Evolutionary conservation across 1,284 basidiomycete species (phyloP), one percentile per base, ranked within the genome.

Genomic region (Ustilago bromivora): DNA sequence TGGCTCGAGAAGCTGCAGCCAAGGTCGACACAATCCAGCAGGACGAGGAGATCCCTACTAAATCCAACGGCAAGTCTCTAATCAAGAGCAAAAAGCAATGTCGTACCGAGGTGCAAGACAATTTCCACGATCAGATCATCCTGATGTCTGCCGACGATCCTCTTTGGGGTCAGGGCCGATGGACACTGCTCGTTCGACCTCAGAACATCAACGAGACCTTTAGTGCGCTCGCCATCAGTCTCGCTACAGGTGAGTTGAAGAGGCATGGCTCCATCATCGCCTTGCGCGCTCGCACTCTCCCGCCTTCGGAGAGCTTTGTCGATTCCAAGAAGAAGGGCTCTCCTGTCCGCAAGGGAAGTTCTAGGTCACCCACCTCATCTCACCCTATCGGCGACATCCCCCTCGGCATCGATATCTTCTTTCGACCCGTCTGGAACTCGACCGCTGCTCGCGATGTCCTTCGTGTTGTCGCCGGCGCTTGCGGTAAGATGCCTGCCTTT

Each of bases 361-460:
- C 38, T 19, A 59, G 54, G 4, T 62, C 66, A 9, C 52, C 56
- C 4, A 51, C 46, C 40, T 61, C 59, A 2, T n/a, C 57, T 8
- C 49, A 46, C 9, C 8, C 28, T 49, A 43, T 35, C 5, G 17
- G 31, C 23, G 59, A 53, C 11, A 13, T 8, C 1, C 46, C 55
- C 6, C 60, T 75, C 15, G 66, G 66, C 15, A 75, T 70, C 60
- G 72, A 75, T 34, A 38, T 75, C 28, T 60, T 63, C 46, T 75
- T 75, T 36, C 56, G 49, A 4, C 28, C 60, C 1, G 63, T 60
- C 4, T 75, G 72, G 72, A 66, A 43, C 60, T 61, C 72, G 31
- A 40, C 23, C 4, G 53, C 31, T 5, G 72, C 72, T 47, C 57
- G 64, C 0, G 52, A 63, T 1, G 72, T 63, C 32, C 57, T 75